phyloP scores from a whole-genome alignment of 164 flowering plant species.

The Stephania japonica region DNA sequence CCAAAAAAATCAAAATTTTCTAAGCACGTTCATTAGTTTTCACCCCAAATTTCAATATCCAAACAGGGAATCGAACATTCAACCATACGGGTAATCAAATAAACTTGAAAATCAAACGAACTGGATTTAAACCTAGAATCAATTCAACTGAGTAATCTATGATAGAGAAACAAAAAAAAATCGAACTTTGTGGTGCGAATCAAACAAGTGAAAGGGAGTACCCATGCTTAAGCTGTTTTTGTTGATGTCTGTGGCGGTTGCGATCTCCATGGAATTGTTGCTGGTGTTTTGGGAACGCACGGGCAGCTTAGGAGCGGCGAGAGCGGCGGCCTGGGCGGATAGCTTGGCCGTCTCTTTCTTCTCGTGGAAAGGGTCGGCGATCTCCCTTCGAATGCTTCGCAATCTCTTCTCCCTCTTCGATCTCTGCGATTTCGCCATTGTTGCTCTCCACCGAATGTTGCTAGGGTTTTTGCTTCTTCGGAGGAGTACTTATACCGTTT shows the following conservation, averaged over 20 bases:
- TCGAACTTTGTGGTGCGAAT: too few species aligned
- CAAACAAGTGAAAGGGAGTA: constrained; percentile 11
- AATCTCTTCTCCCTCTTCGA: constrained; percentile 84
- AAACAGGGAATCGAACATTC: neutral
- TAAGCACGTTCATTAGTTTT: neutral
- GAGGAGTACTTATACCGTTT: too few species aligned
- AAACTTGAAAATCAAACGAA: too few species aligned
- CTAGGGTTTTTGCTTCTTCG: constrained; percentile 1
- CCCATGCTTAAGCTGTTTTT: constrained; percentile 24
- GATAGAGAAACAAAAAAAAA: neutral
- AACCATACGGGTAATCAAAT: too few species aligned
- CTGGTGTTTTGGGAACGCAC: constrained; percentile 23
- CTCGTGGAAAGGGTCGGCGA: constrained; percentile 59
- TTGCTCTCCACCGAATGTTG: neutral
- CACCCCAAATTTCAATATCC: neutral
- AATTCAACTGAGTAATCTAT: neutral
- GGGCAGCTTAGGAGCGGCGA: constrained; percentile 78
- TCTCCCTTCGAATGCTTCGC: constrained; percentile 66
- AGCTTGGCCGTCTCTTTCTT: constrained; percentile 72
- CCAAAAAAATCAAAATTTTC: too few species aligned
- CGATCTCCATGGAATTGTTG: constrained; percentile 27
- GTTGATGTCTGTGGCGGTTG: constrained; percentile 9
- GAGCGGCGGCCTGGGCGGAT: constrained; percentile 74
- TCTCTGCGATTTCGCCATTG: constrained; percentile 86
- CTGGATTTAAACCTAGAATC: neutral